Conservation (phyloP, 2,329 filamentous ascomycete species). For the Diaporthe sp. region DNA sequence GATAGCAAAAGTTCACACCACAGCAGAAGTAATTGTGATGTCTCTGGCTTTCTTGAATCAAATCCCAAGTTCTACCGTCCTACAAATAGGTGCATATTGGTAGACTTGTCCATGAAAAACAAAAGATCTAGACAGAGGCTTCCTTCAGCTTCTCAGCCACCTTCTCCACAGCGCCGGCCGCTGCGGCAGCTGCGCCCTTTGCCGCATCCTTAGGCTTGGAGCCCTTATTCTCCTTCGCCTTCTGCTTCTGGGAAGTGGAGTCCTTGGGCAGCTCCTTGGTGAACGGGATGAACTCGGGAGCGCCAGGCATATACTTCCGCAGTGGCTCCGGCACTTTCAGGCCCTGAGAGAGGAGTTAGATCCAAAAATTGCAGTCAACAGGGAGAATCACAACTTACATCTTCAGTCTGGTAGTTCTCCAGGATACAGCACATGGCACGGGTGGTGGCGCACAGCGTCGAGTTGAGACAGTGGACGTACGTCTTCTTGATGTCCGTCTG, state of each 20-base stretch:
- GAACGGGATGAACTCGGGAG: slow-evolving; percentile 90
- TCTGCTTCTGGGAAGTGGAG: slow-evolving; percentile 42
- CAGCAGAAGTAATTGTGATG: background rate
- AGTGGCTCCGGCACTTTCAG: slow-evolving; percentile 85
- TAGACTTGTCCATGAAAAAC: background rate
- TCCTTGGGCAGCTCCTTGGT: slow-evolving; percentile 88
- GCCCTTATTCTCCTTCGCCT: slow-evolving; percentile 42
- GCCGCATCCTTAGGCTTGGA: slow-evolving; percentile 44
- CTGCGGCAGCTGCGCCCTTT: slow-evolving; percentile 38
- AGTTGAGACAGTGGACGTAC: slow-evolving; percentile 88
- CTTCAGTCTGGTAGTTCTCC: slow-evolving; percentile 95
- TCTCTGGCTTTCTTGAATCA: background rate
- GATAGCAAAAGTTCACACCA: slow-evolving; percentile 10
- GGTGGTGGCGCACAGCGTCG: slow-evolving; percentile 80
- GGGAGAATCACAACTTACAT: slow-evolving; percentile 63
- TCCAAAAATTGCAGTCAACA: background rate
- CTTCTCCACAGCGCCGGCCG: slow-evolving; percentile 42
- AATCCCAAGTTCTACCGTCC: background rate
- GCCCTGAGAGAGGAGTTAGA: slow-evolving; percentile 61
- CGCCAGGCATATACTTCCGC: slow-evolving; percentile 89
- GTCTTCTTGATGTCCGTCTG: slow-evolving; percentile 88
- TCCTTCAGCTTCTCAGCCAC: slow-evolving; percentile 47
- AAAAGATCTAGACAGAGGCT: slow-evolving; percentile 43
- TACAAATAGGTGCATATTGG: background rate
- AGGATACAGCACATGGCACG: slow-evolving; percentile 93